A percentile compares a stretch with the other conserved stretches of the same genome.
Evolutionary conservation across 768 basidiomycete genomes (phyloP).

Genomic region (Leccinum disarticulatum): DNA sequence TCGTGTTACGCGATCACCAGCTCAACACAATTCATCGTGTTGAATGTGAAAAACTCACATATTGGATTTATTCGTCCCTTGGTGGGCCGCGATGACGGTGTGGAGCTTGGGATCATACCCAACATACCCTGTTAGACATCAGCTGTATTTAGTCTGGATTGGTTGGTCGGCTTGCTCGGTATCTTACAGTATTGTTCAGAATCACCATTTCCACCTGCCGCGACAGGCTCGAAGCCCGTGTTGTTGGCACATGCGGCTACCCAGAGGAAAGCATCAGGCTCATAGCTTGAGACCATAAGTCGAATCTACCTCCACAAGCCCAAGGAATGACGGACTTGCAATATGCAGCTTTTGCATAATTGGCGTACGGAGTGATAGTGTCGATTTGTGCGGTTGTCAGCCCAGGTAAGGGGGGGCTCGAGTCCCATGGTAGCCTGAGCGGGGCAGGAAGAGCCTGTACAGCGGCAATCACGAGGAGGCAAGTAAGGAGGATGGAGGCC

Average conservation of each 20-base stretch:
- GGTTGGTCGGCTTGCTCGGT: background rate
- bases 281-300: background rate
- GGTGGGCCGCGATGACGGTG: conserved; percentile 36
- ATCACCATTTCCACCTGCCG: conserved; percentile 45
- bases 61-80: conserved; percentile 28
- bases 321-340: conserved; percentile 46
- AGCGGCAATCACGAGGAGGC: conserved; percentile 9
- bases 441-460: conserved; percentile 22
- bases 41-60: conserved; percentile 34
- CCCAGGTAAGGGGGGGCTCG: conserved; percentile 25
- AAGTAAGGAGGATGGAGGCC: conserved; percentile 2
- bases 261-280: background rate
- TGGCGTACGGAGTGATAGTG: conserved; percentile 45
- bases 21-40: conserved; percentile 15
- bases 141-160: background rate
- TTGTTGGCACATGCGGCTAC: conserved; percentile 44
- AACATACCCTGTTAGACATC: conserved; percentile 22
- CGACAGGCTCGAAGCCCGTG: conserved; percentile 42
- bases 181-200: conserved; percentile 40
- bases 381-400: conserved; percentile 42
- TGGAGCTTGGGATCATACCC: conserved; percentile 41
- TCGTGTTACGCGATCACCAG: background rate
- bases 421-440: conserved; percentile 17
- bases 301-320: conserved; percentile 49
- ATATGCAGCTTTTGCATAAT: conserved; percentile 49